Percentiles rank a stretch among this genome's conserved stretches.
Conservation (phyloP, 441 rosid species). For the Croton setiger region DNA sequence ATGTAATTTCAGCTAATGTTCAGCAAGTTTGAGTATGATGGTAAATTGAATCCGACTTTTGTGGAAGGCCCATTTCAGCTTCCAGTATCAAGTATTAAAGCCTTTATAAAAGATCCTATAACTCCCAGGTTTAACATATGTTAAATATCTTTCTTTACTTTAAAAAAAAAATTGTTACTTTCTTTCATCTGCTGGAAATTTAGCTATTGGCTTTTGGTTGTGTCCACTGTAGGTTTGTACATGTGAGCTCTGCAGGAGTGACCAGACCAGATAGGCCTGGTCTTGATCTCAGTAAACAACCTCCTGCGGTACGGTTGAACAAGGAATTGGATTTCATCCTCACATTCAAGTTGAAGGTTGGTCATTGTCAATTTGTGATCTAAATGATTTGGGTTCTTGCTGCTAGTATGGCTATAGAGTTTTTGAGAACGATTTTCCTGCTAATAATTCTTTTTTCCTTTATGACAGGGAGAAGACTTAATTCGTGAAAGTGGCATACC, state of each 20-base stretch:
- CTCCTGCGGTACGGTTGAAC: slow-evolving; percentile 93
- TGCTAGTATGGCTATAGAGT: background rate
- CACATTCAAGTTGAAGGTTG: slow-evolving; percentile 84
- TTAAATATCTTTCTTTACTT: background rate
- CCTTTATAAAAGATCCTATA: slow-evolving; percentile 67
- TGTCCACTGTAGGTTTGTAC: slow-evolving; percentile 63
- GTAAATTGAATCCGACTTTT: slow-evolving; percentile 81
- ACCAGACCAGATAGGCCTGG: slow-evolving; percentile 92
- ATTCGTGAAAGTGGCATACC: slow-evolving; percentile 86
- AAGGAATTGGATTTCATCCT: slow-evolving; percentile 84
- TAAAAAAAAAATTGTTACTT: background rate
- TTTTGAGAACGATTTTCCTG: background rate
- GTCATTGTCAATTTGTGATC: slow-evolving; percentile 3
- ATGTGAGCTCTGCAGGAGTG: slow-evolving; percentile 90
- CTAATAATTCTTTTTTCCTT: background rate
- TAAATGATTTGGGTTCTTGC: too few species aligned
- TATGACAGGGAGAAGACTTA: slow-evolving; percentile 72
- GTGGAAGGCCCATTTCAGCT: slow-evolving; percentile 82
- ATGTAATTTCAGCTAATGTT: slow-evolving; percentile 73
- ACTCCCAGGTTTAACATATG: slow-evolving; percentile 60
- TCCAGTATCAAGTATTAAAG: slow-evolving; percentile 58
- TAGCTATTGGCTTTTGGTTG: background rate
- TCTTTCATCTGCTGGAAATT: background rate
- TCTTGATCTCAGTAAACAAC: slow-evolving; percentile 84
- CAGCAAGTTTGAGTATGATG: slow-evolving; percentile 95